A percentile compares a stretch with the other conserved stretches of the same genome.
phyloP scores from a whole-genome alignment of 202 grass and related monocot genomes.

The Cymbopogon flexuosus region DNA sequence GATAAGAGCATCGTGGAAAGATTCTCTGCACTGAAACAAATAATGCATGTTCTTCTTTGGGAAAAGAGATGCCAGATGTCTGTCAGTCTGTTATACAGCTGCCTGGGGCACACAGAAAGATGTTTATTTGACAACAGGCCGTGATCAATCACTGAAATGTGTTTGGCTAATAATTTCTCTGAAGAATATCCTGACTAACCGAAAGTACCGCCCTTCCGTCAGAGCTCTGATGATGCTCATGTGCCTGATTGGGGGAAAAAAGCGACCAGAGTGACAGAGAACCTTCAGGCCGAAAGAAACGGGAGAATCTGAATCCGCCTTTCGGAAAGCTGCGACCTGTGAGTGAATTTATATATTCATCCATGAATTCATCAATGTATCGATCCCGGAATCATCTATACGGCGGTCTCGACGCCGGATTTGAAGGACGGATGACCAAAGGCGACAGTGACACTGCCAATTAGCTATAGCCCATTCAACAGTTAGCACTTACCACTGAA shows the following conservation, averaged over 20 bases:
- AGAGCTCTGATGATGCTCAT: conserved; percentile 20
- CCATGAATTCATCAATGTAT: not conserved
- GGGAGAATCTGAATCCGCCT: conserved; percentile 30
- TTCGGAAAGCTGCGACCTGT: conserved; percentile 11
- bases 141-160: not conserved
- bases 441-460: conserved; percentile 14
- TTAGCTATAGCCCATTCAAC: not conserved
- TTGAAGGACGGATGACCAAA: conserved; percentile 10
- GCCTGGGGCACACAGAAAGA: not conserved
- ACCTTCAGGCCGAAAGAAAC: conserved; percentile 31
- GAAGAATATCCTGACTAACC: conserved; percentile 27
- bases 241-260: not conserved
- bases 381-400: not conserved
- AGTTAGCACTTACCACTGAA: not conserved
- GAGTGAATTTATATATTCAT: not conserved
- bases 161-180: not conserved
- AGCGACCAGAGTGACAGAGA: not conserved
- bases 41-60: not conserved
- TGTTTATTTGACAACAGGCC: not conserved
- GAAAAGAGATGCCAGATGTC: not conserved
- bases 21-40: not conserved
- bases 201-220: conserved; percentile 15
- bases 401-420: conserved; percentile 4
- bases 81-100: too few relatives aligned
- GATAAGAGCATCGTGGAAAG: not conserved